A percentile compares a stretch with the other conserved stretches of the same genome.
phyloP scores from a whole-genome alignment of 805 yeast species.

The Lachancea meyersii region DNA sequence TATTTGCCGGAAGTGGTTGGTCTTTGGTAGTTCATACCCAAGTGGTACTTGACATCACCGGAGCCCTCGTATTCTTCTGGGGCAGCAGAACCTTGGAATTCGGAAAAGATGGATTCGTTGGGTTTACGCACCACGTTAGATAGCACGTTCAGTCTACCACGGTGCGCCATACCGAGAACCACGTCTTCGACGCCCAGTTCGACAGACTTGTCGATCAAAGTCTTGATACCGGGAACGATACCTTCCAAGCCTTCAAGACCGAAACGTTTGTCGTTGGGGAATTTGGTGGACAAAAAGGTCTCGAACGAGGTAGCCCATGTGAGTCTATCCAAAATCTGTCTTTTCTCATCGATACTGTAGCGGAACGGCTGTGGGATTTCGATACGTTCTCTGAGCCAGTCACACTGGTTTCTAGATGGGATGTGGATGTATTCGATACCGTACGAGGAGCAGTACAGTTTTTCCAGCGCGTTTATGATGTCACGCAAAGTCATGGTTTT shows the following conservation, averaged over 20 bases:
- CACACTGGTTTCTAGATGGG: constrained; percentile 91
- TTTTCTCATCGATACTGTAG: constrained; percentile 81
- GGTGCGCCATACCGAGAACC: constrained; percentile 98
- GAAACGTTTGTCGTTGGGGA: constrained; percentile 97
- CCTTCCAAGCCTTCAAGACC: constrained; percentile 99
- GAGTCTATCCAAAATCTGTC: constrained; percentile 92
- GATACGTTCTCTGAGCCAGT: constrained; percentile 95
- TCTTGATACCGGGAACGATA: constrained; percentile 93
- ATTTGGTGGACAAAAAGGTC: constrained; percentile 85
- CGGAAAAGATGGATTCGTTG: constrained; percentile 94
- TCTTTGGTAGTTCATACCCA: constrained; percentile 98
- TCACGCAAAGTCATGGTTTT: constrained; percentile 67
- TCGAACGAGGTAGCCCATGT: constrained; percentile 97
- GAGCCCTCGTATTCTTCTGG: constrained; percentile 80
- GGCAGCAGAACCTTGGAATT: constrained; percentile 85
- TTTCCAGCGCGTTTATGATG: constrained; percentile 71
- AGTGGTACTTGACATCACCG: constrained; percentile 98
- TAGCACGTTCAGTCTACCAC: constrained; percentile 97
- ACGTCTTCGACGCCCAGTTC: constrained; percentile 91
- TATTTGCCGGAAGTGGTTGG: constrained; percentile 98
- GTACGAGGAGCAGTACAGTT: constrained; percentile 77
- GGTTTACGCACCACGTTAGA: constrained; percentile 98
- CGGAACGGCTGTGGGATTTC: constrained; percentile 87
- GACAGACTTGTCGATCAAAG: constrained; percentile 88
- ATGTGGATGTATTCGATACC: constrained; percentile 97